Percentiles rank a stretch among this genome's conserved stretches.
Evolutionary conservation across 495 filamentous ascomycete species (phyloP).

Genomic region (Halenospora varia): DNA sequence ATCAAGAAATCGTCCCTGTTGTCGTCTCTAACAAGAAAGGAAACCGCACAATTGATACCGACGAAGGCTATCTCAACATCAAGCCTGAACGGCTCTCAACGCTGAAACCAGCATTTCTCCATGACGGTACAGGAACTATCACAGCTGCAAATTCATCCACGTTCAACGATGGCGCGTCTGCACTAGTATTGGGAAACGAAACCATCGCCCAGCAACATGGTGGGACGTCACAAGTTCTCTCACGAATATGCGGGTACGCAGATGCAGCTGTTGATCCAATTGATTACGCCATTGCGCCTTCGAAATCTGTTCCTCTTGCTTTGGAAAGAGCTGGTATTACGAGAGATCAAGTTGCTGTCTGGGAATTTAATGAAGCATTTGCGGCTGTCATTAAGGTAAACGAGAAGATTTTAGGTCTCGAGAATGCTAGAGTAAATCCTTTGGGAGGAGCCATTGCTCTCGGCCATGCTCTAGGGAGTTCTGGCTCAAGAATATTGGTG

Average conservation of each 20-base stretch:
- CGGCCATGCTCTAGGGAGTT: too few species aligned
- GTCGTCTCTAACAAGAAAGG: slow-evolving; percentile 82
- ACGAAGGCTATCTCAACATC: slow-evolving; percentile 84
- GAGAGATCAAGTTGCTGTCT: slow-evolving; percentile 82
- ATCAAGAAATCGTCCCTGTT: slow-evolving; percentile 82
- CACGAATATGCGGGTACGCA: slow-evolving; percentile 77
- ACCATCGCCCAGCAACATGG: slow-evolving; percentile 75
- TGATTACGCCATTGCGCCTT: slow-evolving; percentile 91
- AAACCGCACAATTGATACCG: slow-evolving; percentile 68
- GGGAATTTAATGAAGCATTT: slow-evolving; percentile 99
- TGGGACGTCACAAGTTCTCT: slow-evolving; percentile 66
- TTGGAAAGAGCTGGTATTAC: slow-evolving; percentile 82
- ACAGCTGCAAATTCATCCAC: slow-evolving; percentile 94
- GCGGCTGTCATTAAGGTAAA: slow-evolving; percentile 95
- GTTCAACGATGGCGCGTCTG: slow-evolving; percentile 91
- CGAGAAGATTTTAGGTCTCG: too few species aligned
- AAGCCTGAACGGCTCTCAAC: slow-evolving; percentile 79
- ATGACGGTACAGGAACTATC: slow-evolving; percentile 79
- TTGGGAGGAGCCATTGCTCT: too few species aligned
- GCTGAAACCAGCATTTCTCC: slow-evolving; percentile 87
- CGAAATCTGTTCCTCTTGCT: slow-evolving; percentile 89
- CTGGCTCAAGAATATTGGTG: too few species aligned
- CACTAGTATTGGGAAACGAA: slow-evolving; percentile 75
- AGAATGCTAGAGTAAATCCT: too few species aligned
- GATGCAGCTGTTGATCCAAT: slow-evolving; percentile 92